phyloP scores from a whole-genome alignment of 352 stramenopile species.

The Phytophthora foliorum region DNA sequence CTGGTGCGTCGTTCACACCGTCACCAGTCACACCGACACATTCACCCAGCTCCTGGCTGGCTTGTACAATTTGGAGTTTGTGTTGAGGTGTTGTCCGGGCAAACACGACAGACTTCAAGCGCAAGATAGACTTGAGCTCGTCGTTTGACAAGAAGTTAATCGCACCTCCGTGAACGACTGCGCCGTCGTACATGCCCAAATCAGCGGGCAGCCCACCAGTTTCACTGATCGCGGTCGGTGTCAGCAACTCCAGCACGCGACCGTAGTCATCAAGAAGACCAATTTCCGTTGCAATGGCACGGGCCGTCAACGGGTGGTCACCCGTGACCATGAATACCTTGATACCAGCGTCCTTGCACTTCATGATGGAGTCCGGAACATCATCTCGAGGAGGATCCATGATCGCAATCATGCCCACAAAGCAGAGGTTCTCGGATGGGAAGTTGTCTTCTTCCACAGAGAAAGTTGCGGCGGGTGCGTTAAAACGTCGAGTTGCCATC shows the following conservation, averaged over 20 bases:
- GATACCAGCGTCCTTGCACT: constrained; percentile 88
- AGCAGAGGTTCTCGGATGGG: constrained; percentile 52
- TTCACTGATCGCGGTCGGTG: constrained; percentile 7
- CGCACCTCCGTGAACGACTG: constrained; percentile 68
- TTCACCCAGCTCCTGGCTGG: constrained; percentile 31
- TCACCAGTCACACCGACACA: constrained; percentile 87
- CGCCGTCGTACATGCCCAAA: constrained; percentile 50
- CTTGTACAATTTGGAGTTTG: constrained; percentile 40
- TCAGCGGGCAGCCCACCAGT: constrained; percentile 22
- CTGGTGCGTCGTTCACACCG: constrained; percentile 72
- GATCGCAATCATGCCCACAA: constrained; percentile 93
- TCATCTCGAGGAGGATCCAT: constrained; percentile 92
- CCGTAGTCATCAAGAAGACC: constrained; percentile 73
- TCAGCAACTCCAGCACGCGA: constrained; percentile 32
- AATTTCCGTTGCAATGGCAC: constrained; percentile 87
- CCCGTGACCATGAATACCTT: constrained; percentile 95
- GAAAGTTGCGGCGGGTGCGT: constrained; percentile 24
- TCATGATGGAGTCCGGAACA: constrained; percentile 76
- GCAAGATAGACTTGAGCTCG: constrained; percentile 43
- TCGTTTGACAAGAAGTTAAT: constrained; percentile 45
- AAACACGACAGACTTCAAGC: constrained; percentile 91
- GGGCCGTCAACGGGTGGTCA: constrained; percentile 89
- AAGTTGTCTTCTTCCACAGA: constrained; percentile 53
- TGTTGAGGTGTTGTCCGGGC: constrained; percentile 84
- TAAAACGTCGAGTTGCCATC: constrained; percentile 50